Percentiles rank a stretch among this genome's conserved stretches.
These are phyloP conservation scores for Pestalotiopsis sp. DNA, from an alignment of 2,329 filamentous ascomycete species.

Conservation along the genomic window DNA sequence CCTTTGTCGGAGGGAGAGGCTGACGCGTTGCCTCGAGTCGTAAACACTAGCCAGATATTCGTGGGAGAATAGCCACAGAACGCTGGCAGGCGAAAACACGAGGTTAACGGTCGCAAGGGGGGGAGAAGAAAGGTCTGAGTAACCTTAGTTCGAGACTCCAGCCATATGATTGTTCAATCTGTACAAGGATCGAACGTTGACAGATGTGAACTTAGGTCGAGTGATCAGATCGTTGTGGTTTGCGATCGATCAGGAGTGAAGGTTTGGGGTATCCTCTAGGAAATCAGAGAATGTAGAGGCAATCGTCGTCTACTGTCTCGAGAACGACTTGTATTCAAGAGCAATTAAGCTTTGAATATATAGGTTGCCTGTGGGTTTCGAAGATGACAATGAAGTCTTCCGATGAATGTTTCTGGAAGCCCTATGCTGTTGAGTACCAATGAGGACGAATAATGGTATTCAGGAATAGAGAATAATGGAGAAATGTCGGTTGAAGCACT, in stretches of 20 bases:
- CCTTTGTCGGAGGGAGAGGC: slow-evolving; percentile 29
- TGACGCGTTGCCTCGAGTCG: slow-evolving; percentile 40
- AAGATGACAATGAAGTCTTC: slow-evolving; percentile 14
- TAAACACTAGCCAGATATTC: slow-evolving; percentile 28
- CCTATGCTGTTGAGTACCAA: slow-evolving; percentile 9
- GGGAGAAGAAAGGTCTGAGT: slow-evolving; percentile 4
- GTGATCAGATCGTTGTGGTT: background rate
- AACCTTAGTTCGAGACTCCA: slow-evolving; percentile 13
- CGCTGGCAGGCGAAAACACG: slow-evolving; percentile 20
- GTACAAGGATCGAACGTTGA: background rate
- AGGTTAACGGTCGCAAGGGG: background rate
- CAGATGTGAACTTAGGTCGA: background rate
- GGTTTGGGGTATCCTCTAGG: background rate
- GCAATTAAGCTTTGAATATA: slow-evolving; percentile 11
- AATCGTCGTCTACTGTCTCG: background rate
- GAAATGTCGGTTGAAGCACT: slow-evolving; percentile 15
- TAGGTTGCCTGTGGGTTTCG: background rate
- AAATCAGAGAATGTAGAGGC: background rate
- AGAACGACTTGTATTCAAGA: slow-evolving; percentile 4
- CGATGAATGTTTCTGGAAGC: background rate
- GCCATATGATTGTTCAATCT: slow-evolving; percentile 13
- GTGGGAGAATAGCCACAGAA: slow-evolving; percentile 25
- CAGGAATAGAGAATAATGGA: slow-evolving; percentile 12
- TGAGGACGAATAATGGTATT: slow-evolving; percentile 7
- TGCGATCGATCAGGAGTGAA: background rate